phyloP scores from a whole-genome alignment of 2,329 filamentous ascomycete genomes.

The Rhynchosporium graminicola region DNA sequence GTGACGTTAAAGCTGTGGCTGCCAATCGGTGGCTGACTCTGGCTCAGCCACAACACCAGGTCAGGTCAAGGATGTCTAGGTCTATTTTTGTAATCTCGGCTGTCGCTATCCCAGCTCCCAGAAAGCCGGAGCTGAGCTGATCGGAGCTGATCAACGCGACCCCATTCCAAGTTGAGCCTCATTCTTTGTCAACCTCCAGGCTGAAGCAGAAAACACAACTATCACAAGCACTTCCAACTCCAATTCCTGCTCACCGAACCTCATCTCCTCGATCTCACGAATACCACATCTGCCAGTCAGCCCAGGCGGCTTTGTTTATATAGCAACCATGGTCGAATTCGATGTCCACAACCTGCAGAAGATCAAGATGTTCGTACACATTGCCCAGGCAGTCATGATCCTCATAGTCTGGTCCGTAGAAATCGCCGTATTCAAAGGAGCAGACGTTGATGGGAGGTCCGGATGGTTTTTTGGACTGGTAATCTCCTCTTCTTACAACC shows the following conservation, averaged over 20 bases:
- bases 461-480: constrained; percentile 67
- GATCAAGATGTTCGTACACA: constrained; percentile 58
- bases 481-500: constrained; percentile 39
- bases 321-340: constrained; percentile 36
- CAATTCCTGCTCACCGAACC: background rate
- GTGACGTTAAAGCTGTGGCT: constrained; percentile 3
- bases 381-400: constrained; percentile 54
- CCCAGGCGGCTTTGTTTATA: constrained; percentile 10
- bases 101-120: constrained; percentile 8
- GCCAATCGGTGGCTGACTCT: constrained; percentile 6
- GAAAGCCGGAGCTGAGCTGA: constrained; percentile 1
- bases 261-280: background rate
- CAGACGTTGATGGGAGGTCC: constrained; percentile 57
- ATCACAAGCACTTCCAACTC: background rate
- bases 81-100: constrained; percentile 12
- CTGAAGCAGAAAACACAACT: constrained; percentile 8
- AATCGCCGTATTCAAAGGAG: constrained; percentile 58
- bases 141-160: constrained; percentile 4
- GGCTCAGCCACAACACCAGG: background rate
- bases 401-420: constrained; percentile 60
- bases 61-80: background rate
- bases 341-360: constrained; percentile 38
- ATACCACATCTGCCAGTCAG: background rate
- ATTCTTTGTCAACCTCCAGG: background rate
- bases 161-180: constrained; percentile 15